These are phyloP conservation scores for Aspergillus jensenii DNA, from an alignment of 2,329 filamentous ascomycete genomes.

Conservation along the genomic window DNA sequence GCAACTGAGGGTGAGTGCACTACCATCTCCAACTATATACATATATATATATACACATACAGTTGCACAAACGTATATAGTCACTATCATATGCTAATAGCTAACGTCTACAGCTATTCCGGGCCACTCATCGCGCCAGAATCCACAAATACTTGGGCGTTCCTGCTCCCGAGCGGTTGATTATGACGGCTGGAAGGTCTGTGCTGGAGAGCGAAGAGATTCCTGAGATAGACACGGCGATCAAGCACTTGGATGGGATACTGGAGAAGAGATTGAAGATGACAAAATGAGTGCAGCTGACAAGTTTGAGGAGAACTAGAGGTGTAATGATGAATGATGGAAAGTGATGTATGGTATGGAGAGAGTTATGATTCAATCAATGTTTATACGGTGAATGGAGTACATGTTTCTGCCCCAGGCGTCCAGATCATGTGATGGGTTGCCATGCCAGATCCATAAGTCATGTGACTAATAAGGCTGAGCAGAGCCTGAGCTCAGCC, in stretches of 20 bases:
- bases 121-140: not conserved
- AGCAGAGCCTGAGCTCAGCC: not conserved
- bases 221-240: not conserved
- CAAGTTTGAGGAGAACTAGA: not conserved
- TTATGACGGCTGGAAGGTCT: not conserved
- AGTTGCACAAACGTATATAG: no score
- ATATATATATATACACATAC: no score
- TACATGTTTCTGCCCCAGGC: not conserved
- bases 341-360: not conserved
- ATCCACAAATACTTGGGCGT: not conserved
- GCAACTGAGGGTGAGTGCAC: no score
- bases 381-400: not conserved
- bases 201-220: not conserved
- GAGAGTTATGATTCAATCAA: no score
- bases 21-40: no score
- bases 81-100: no score
- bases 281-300: not conserved
- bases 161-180: not conserved
- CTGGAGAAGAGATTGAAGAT: not conserved
- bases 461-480: not conserved
- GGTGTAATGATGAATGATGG: not conserved
- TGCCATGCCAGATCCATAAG: not conserved
- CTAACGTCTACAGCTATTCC: no score
- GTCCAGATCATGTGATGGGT: not conserved
- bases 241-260: not conserved